Evolutionary conservation across 2,329 filamentous ascomycete species (phyloP), one percentile per base, ranked within the genome.

Genomic region (Cladorrhinum sp.): DNA sequence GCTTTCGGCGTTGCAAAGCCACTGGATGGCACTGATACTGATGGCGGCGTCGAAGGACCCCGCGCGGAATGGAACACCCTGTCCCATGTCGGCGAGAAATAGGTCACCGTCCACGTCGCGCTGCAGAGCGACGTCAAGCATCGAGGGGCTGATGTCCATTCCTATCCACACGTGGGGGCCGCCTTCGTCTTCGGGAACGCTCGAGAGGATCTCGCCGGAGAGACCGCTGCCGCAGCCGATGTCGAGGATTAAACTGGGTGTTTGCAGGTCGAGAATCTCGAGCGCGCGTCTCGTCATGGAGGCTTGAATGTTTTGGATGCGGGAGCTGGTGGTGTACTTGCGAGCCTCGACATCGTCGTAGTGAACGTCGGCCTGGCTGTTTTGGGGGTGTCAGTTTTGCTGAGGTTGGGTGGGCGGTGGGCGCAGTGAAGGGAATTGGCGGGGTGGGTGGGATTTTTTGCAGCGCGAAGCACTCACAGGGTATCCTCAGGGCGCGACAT

Each of bases 401-500:
- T 62, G 59, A 36, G 32, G 25, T 16, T 22, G n/a, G 13, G 49
- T 27, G 16, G 49, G 45, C 45, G 4, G 13, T 50, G 45, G 22
- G 41, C 13, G 16, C 13, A 5, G 16, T n/a, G 18, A 45, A 45
- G 32, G 58, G 59, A 59, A n/a, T 24, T 55, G 36, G 52, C 54
- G 64, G 53, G 51, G 25, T 29, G 36, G 29, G 29, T 13, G 29
- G 29, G 29, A 8, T 41, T 45, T 49, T 57, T 62, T 54, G 55
- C 58, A 52, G 49, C 49, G 29, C 36, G 59, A 61, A 60, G 65
- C 29, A 70, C 84, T 71, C 81, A 95, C 91, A 98, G 87, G 66
- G 86, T 90, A 78, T 99, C 95, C 82, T 99, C 95, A 66, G 95
- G 95, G 69, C 95, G 92, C 72, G 95, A 98, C 95, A 99, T 98